phyloP scores from a whole-genome alignment of 306 rosid genomes.

The Senna siamea region DNA sequence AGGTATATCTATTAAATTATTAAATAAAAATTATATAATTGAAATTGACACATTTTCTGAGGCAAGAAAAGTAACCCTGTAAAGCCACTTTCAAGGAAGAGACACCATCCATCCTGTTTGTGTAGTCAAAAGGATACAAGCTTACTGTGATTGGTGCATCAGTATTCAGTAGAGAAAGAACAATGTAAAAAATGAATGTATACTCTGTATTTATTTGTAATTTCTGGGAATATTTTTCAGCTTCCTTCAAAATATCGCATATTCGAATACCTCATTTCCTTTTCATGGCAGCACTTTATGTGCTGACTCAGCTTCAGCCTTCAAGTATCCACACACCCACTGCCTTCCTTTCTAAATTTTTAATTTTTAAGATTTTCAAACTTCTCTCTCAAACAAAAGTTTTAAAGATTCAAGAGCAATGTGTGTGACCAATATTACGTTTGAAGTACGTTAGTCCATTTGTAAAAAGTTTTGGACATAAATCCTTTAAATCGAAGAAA shows the following conservation, averaged over 20 bases:
- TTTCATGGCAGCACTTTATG: constrained; percentile 31
- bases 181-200: constrained; percentile 35
- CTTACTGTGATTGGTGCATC: constrained; percentile 34
- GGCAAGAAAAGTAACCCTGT: constrained; percentile 10
- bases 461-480: too few relatives aligned
- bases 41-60: constrained; percentile 28
- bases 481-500: too few relatives aligned
- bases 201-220: constrained; percentile 10
- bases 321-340: too few relatives aligned
- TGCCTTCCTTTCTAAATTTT: too few relatives aligned
- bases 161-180: constrained; percentile 20
- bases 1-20: too few relatives aligned
- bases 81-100: constrained; percentile 44
- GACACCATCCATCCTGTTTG: constrained; percentile 16
- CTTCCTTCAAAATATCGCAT: constrained; percentile 28
- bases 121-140: constrained; percentile 36
- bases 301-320: constrained; percentile 38
- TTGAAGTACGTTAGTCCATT: too few relatives aligned
- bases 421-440: too few relatives aligned
- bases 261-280: constrained; percentile 39
- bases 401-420: too few relatives aligned
- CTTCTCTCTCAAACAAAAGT: too few relatives aligned
- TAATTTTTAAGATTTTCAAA: too few relatives aligned
- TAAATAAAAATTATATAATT: too few relatives aligned
- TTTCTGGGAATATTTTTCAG: constrained; percentile 37